These are phyloP conservation scores for Pestalotiopsis sp. DNA, from an alignment of 2,329 filamentous ascomycete species.

Conservation along the genomic window DNA sequence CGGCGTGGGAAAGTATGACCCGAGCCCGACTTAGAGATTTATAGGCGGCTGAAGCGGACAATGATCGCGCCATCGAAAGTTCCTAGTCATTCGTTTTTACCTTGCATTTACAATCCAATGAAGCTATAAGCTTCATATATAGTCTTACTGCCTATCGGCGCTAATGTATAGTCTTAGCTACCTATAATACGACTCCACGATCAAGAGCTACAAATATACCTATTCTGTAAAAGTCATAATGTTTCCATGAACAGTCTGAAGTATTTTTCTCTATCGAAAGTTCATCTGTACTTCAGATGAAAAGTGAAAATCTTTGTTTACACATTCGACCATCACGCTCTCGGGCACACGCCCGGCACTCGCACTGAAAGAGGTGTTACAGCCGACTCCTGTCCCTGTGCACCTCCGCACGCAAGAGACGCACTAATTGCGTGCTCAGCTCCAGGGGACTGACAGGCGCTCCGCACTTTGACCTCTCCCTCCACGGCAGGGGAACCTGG, in stretches of 20 bases:
- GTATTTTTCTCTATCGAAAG: not conserved
- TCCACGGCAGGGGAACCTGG: not conserved
- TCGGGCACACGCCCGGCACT: not conserved
- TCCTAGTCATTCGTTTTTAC: not conserved
- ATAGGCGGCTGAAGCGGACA: not conserved
- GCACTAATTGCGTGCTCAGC: constrained; percentile 9
- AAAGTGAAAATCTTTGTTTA: not conserved
- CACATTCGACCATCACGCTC: not conserved
- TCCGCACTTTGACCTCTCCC: not conserved
- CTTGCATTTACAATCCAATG: not conserved
- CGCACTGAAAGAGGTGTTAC: not conserved
- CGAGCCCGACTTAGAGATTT: constrained; percentile 1
- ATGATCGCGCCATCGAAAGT: not conserved
- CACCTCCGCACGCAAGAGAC: constrained; percentile 8
- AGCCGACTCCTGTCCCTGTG: not conserved
- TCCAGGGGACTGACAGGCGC: not conserved
- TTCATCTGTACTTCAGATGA: not conserved
- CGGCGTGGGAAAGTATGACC: not conserved
- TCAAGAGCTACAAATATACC: not conserved
- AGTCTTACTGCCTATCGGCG: not conserved
- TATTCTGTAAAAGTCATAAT: not conserved
- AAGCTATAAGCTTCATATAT: not conserved
- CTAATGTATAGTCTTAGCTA: constrained; percentile 4
- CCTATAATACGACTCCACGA: not conserved
- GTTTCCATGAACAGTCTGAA: not conserved